Percentiles rank a stretch among this genome's conserved stretches.
phyloP scores from a whole-genome alignment of 768 basidiomycete species.

The Termitomyces sp. region DNA sequence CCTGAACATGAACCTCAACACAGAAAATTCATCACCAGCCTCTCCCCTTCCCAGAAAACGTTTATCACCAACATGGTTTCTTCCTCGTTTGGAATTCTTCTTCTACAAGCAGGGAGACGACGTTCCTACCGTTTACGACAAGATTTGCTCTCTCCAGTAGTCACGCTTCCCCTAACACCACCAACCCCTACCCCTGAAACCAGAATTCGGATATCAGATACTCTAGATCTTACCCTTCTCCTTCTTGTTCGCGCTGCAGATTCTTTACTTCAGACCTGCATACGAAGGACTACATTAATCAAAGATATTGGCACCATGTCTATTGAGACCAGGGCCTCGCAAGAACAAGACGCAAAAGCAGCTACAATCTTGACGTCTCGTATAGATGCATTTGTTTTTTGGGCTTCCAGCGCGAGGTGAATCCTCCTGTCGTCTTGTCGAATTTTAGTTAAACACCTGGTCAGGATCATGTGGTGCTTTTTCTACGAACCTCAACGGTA shows the following conservation, averaged over 20 bases:
- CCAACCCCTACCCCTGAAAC: neutral
- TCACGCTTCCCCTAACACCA: constrained; percentile 4
- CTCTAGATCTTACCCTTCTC: constrained; percentile 63
- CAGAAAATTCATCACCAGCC: constrained; percentile 12
- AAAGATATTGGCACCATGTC: constrained; percentile 6
- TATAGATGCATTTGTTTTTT: constrained; percentile 68
- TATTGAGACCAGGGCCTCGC: neutral
- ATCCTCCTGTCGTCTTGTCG: constrained; percentile 8
- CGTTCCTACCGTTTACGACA: constrained; percentile 23
- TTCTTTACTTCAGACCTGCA: constrained; percentile 44
- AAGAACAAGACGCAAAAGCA: constrained; percentile 21
- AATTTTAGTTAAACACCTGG: constrained; percentile 5
- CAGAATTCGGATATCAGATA: constrained; percentile 36
- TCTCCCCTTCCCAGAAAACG: constrained; percentile 40
- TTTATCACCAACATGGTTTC: constrained; percentile 56
- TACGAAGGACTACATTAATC: constrained; percentile 26
- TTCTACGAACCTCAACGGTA: constrained; percentile 73
- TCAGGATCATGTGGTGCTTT: constrained; percentile 87
- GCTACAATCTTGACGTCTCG: constrained; percentile 31
- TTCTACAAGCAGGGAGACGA: constrained; percentile 47
- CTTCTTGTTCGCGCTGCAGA: constrained; percentile 68
- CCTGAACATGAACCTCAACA: neutral
- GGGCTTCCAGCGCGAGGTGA: constrained; percentile 73
- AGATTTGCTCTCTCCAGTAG: neutral
- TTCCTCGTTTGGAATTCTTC: constrained; percentile 47